Base-by-base conservation (phyloP, 2,329 filamentous ascomycete genomes). In the Bipolaris victoriae region DNA sequence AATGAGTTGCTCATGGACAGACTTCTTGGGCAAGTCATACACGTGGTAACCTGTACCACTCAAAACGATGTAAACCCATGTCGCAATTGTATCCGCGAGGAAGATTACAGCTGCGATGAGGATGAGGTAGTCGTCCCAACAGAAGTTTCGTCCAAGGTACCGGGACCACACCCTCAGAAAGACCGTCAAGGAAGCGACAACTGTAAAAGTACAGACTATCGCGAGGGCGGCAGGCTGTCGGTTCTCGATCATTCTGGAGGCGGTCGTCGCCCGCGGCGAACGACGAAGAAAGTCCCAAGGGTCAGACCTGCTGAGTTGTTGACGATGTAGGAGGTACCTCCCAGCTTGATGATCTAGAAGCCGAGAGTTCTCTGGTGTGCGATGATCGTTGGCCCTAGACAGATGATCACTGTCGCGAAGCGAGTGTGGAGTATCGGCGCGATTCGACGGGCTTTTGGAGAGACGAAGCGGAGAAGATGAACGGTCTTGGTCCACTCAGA, bases 91-190 rank as follows among this genome's bases (percentile, higher is more conserved):
- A 26, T 71, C 62, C 24, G 55, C 63, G 15, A 71, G n/a, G 24
- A 72, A 53, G 10, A 72, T 49, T 1, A 71, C n/a, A 26, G 67
- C 58, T 2, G 72, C 62, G 5, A 67, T 18, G 15, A 69, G 55
- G 39, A 74, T 74, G 16, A 75, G 61, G 54, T 70, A 64, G 39
- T 75, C 72, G 55, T 75, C 72, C 68, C 71, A 74, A 15, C 63
- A 66, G 52, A 71, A 72, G 47, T 75, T 75, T 9, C 62, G 65
- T 39, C 67, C 65, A 11, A 75, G 58, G 20, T 66, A 67, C 26
- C 72, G 68, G 20, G 71, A 74, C 43, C 64, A 67, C 3, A 64
- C 55, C 49, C 72, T 68, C 2, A 65, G 47, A 9, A 56, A 58
- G 4, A 75, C 70, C 18, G 72, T 74, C 20, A 74, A 47, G 7